Conservation (phyloP, 352 stramenopile genomes). For the Albugo laibachii region DNA sequence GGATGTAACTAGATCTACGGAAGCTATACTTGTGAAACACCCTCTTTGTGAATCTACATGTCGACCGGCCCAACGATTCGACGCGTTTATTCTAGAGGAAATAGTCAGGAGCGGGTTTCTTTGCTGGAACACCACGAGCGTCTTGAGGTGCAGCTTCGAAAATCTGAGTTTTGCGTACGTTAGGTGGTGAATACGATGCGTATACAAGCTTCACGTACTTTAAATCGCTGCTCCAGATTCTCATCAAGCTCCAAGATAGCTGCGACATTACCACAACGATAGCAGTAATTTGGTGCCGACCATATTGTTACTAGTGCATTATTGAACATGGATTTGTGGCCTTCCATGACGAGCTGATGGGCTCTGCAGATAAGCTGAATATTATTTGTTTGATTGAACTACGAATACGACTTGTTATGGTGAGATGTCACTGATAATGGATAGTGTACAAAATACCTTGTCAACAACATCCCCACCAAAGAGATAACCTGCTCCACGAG, state of each 20-base stretch:
- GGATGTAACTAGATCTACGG: too few species aligned
- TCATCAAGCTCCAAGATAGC: conserved; percentile 98
- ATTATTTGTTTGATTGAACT: conserved; percentile 97
- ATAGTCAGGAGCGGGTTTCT: conserved; percentile 98
- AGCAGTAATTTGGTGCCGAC: conserved; percentile 98
- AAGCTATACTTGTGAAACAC: too few species aligned
- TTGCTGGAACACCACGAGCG: conserved; percentile 89
- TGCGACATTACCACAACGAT: conserved; percentile 96
- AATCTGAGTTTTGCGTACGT: conserved; percentile 47
- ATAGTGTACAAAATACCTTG: conserved; percentile 30
- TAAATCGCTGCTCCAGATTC: conserved; percentile 82
- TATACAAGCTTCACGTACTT: conserved; percentile 17
- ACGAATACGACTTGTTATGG: background rate
- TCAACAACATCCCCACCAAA: conserved; percentile 97
- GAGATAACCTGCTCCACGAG: conserved; percentile 93
- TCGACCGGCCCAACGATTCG: too few species aligned
- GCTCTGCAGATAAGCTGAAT: conserved; percentile 94
- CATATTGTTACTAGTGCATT: conserved; percentile 96
- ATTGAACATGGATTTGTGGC: conserved; percentile 93
- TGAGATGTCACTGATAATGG: background rate
- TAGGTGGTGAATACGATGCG: conserved; percentile 11
- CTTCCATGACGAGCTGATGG: conserved; percentile 93
- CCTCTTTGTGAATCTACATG: too few species aligned
- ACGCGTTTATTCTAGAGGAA: conserved; percentile 80
- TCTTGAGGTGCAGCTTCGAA: conserved; percentile 97